These are phyloP conservation scores for Osmanthus fragrans DNA, from an alignment of 257 asterid species.

Conservation along the genomic window DNA sequence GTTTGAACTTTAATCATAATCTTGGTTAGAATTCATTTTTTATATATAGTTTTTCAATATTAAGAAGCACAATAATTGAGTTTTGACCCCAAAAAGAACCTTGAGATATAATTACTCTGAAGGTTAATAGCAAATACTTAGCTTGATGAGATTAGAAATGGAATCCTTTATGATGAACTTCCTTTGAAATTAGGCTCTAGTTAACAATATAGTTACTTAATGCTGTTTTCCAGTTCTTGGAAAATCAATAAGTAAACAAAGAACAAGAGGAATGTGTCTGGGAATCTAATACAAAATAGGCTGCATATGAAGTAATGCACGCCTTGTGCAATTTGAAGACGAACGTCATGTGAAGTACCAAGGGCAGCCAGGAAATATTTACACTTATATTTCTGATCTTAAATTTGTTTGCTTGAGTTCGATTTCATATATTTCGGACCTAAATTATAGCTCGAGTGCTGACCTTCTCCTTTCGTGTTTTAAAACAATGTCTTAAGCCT, in stretches of 20 bases:
- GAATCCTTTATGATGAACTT: neutral
- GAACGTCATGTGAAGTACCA: neutral
- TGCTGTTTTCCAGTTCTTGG: neutral
- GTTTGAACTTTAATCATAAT: neutral
- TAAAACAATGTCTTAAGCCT: constrained; percentile 48
- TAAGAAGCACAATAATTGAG: neutral
- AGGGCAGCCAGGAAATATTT: neutral
- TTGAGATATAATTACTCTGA: neutral
- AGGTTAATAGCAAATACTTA: too few species aligned
- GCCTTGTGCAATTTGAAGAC: neutral
- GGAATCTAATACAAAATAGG: neutral
- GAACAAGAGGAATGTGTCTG: neutral
- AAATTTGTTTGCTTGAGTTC: neutral
- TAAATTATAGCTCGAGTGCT: neutral
- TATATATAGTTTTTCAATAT: neutral
- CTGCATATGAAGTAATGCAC: neutral
- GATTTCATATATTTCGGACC: neutral
- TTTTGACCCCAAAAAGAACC: neutral
- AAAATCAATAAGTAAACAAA: neutral
- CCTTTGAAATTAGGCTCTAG: neutral
- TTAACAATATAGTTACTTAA: neutral
- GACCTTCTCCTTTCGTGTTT: neutral
- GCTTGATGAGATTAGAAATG: neutral
- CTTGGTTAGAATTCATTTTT: neutral
- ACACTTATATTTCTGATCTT: neutral